A percentile compares a stretch with the other conserved stretches of the same genome.
phyloP scores from a whole-genome alignment of 169 alveolate species.

The Amoebophrya sp. region DNA sequence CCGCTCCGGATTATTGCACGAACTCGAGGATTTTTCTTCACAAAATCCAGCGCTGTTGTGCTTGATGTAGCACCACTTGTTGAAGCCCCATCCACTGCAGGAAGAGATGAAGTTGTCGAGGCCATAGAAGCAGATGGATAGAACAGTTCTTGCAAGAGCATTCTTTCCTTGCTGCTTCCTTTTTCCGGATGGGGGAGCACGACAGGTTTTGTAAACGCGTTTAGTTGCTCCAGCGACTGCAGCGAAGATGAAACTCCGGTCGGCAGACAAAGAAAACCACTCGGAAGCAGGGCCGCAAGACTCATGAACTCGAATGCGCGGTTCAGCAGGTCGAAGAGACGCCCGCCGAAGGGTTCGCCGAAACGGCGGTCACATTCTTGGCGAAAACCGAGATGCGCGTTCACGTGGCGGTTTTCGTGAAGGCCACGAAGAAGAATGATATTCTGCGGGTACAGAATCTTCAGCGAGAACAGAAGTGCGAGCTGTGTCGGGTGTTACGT shows the following conservation, averaged over 20 bases:
- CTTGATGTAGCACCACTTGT: too few relatives aligned
- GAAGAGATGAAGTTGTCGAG: too few relatives aligned
- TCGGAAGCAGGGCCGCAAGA: not conserved
- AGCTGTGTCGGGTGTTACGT: too few relatives aligned
- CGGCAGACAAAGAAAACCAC: not conserved
- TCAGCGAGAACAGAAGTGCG: not conserved
- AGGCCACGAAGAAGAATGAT: not conserved
- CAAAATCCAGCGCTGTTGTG: too few relatives aligned
- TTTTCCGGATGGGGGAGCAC: not conserved
- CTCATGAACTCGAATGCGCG: not conserved
- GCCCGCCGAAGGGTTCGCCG: not conserved
- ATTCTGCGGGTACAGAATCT: not conserved
- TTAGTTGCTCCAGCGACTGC: not conserved
- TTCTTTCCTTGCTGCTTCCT: too few relatives aligned
- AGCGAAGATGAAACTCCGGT: not conserved
- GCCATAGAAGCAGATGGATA: too few relatives aligned
- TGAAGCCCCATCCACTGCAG: too few relatives aligned
- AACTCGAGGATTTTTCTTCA: too few relatives aligned
- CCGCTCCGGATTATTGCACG: too few relatives aligned
- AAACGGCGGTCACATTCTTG: not conserved
- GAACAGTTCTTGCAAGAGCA: too few relatives aligned
- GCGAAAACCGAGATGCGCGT: not conserved
- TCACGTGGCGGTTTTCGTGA: conserved; percentile 1
- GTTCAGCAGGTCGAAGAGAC: not conserved
- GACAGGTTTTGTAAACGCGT: not conserved